Conservation (phyloP, 2,329 filamentous ascomycete genomes). For the Cladosporium sp. region DNA sequence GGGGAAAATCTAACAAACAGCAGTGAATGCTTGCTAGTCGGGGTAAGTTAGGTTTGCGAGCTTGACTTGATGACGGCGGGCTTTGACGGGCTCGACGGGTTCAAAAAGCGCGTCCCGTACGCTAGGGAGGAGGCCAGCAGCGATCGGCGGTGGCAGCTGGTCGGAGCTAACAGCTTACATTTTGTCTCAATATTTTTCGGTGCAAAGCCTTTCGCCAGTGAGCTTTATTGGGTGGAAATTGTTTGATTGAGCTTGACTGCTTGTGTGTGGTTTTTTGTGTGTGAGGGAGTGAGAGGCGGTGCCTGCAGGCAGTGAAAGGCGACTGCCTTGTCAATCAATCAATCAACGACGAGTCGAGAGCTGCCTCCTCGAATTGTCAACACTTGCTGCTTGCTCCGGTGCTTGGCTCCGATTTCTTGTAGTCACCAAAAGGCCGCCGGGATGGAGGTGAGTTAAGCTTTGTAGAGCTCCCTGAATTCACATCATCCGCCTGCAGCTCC, state of each 20-base stretch:
- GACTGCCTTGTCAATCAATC: background rate
- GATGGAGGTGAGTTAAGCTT: background rate
- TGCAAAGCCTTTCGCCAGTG: background rate
- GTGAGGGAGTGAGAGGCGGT: background rate
- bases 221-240: background rate
- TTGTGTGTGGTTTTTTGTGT: background rate
- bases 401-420: conserved; percentile 8
- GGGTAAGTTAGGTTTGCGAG: conserved; percentile 8
- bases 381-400: no score
- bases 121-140: background rate
- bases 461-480: conserved; percentile 2
- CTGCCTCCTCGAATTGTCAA: background rate
- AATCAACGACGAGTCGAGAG: background rate
- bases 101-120: conserved; percentile 2
- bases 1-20: conserved; percentile 11
- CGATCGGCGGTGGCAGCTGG: background rate
- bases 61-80: conserved; percentile 4
- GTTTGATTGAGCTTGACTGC: background rate
- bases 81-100: background rate
- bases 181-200: background rate
- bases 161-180: background rate
- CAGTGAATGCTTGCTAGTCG: background rate
- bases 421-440: background rate
- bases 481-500: conserved; percentile 1
- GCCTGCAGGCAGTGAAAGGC: background rate